Base-by-base conservation (phyloP, 768 basidiomycete genomes). In the Mycena albidolilacea region DNA sequence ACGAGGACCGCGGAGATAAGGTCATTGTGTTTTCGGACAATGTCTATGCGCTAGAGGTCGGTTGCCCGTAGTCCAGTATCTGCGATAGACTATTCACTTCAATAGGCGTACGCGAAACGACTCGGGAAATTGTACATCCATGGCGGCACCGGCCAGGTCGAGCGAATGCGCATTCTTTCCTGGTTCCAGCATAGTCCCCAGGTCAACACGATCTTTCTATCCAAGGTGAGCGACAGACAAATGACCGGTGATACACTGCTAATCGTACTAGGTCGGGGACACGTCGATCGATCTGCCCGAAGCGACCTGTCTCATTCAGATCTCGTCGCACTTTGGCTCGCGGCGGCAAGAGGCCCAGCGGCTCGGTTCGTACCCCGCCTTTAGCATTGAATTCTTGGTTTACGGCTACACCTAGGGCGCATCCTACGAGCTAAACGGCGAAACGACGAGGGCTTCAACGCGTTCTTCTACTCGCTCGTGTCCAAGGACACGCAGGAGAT, bases 21-120 rank as follows among this genome's bases (percentile, higher is more conserved):
- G 95, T 99, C 76, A 99, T 99, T 74, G 98, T 99, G 1, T 99
- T 99, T 80, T 98, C 97, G 3, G 98, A 99, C 82, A 99, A 99
- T 80, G 97, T 99, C 23, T 99, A 89, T 79, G 97, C 98, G 0
- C 85, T 99, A 35, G 96, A 98, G 92, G 97, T 97, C 71, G 61
- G 88, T 76, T n/a, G 23, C 67, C 35, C 17, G 70, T n/a, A 21
- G 44, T 58, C 64, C 39, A 55, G 17, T 46, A n/a, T 17, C 0
- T 37, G 15, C 41, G 41, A 50, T 58, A 69, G 63, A 69, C 66
- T 39, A 70, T 23, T 59, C 37, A 44, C 60, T 41, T 54, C 11
- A n/a, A 41, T 52, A 95, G 95, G 93, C 93, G 3, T 99, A 99
- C 77, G 98, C 98, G 1, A 95, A 95, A 83, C 96, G 96, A 77